Evolutionary conservation across 2,329 filamentous ascomycete genomes (phyloP).

Genomic region (Apiospora marii): DNA sequence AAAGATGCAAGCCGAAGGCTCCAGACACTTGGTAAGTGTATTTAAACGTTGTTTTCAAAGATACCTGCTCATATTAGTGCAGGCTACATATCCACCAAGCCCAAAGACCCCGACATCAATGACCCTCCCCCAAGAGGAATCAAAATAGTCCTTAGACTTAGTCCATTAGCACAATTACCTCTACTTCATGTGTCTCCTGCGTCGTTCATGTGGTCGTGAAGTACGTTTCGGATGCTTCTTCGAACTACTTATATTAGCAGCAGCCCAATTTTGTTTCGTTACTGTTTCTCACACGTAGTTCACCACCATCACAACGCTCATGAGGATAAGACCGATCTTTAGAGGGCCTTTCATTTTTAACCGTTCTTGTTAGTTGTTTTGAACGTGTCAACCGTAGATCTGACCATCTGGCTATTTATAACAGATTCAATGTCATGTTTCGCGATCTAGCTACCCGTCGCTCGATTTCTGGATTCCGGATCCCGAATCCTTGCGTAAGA

Average conservation of each 20-base stretch:
- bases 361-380: background rate
- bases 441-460: background rate
- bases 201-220: background rate
- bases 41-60: background rate
- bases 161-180: background rate
- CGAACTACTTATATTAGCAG: background rate
- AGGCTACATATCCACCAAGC: background rate
- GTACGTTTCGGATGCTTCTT: background rate
- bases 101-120: background rate
- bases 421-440: background rate
- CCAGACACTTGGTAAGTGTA: background rate
- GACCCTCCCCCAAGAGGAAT: background rate
- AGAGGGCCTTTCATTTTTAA: background rate
- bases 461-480: background rate
- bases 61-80: background rate
- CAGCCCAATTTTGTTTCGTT: background rate
- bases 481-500: background rate
- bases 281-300: background rate
- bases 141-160: conserved; percentile 2
- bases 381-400: background rate
- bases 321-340: conserved; percentile 9
- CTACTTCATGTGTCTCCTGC: background rate
- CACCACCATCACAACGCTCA: background rate
- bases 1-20: background rate
- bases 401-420: conserved; percentile 2